Evolutionary conservation across 2,329 filamentous ascomycete species (phyloP), one percentile per base, ranked within the genome.

Genomic region (Acrocalymma vagum): DNA sequence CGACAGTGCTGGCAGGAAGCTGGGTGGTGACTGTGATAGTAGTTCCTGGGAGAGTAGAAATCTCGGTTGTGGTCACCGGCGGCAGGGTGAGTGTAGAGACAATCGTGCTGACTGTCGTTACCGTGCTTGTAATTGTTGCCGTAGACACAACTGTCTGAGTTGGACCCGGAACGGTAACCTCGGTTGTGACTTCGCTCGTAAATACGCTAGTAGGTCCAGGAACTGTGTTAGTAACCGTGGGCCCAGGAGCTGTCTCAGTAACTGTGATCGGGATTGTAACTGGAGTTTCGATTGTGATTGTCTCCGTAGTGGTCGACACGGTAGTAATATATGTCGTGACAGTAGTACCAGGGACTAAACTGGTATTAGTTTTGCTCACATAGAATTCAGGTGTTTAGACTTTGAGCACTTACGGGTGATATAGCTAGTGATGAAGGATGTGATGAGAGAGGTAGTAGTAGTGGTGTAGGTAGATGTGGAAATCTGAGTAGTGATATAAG

Each of bases 11-110:
- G 6, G 50, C 52, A 2, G 63, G 63, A 13, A 67, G 34, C 3
- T 55, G 51, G 7, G 58, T 53, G 4, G 63, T 67, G 4, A 62
- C 34, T 3, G 52, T 54, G 11, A 47, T 25, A 8, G 59, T 64
- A 3, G 48, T 45, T 5, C 49, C 47, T 15, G 55, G 29, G 3
- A 24, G 25, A 14, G 34, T 42, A 5, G 37, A 9, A 7, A 39
- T 51, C 1, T 20, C 28, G 2, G 42, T 48, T 8, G 21, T 23
- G 6, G 39, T 42, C 11, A 14, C 20, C 4, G 36, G 27, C 10
- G 45, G 47, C 11, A 59, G 23, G 6, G 48, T 55, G n/a, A 48
- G 38, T 7, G 51, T 53, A 0, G 37, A 43, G 4, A 48, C 4
- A 5, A 43, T 34, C 9, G 52, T 58, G 9, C 28, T 48, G 17